Evolutionary conservation across 257 asterid genomes (phyloP).

Genomic region (Solanum sejunctum): DNA sequence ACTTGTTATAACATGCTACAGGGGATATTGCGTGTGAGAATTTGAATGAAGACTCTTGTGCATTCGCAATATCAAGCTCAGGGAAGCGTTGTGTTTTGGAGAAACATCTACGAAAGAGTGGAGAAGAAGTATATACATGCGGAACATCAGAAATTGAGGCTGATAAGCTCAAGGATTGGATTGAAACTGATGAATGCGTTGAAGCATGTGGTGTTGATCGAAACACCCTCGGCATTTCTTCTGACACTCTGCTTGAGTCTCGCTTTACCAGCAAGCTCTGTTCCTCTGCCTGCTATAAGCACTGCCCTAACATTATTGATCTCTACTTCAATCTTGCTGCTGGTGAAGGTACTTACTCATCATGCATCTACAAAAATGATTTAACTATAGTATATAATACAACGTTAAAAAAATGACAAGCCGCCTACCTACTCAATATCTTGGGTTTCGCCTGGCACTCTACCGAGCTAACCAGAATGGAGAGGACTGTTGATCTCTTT

Average conservation of each 20-base stretch:
- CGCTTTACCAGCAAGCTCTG: slow-evolving; percentile 44
- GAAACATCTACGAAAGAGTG: slow-evolving; percentile 33
- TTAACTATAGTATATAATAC: background rate
- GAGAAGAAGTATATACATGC: slow-evolving; percentile 36
- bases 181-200: slow-evolving; percentile 61
- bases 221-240: slow-evolving; percentile 63
- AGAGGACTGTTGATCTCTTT: too few relatives aligned
- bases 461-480: too few relatives aligned
- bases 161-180: slow-evolving; percentile 22
- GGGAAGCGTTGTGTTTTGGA: slow-evolving; percentile 76
- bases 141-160: slow-evolving; percentile 55
- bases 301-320: slow-evolving; percentile 61
- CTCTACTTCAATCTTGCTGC: slow-evolving; percentile 84
- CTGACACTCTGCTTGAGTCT: slow-evolving; percentile 56
- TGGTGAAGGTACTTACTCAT: slow-evolving; percentile 40
- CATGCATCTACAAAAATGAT: background rate
- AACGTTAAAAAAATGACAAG: too few relatives aligned
- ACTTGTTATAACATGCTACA: background rate
- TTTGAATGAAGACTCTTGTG: slow-evolving; percentile 34
- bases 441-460: too few relatives aligned
- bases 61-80: slow-evolving; percentile 40
- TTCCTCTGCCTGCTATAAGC: slow-evolving; percentile 41
- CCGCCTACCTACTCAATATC: too few relatives aligned
- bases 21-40: slow-evolving; percentile 49
- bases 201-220: slow-evolving; percentile 51